Percentiles rank a stretch among this genome's conserved stretches.
Evolutionary conservation across 2,329 filamentous ascomycete genomes (phyloP).

Genomic region (Aspergillus carbonarius): DNA sequence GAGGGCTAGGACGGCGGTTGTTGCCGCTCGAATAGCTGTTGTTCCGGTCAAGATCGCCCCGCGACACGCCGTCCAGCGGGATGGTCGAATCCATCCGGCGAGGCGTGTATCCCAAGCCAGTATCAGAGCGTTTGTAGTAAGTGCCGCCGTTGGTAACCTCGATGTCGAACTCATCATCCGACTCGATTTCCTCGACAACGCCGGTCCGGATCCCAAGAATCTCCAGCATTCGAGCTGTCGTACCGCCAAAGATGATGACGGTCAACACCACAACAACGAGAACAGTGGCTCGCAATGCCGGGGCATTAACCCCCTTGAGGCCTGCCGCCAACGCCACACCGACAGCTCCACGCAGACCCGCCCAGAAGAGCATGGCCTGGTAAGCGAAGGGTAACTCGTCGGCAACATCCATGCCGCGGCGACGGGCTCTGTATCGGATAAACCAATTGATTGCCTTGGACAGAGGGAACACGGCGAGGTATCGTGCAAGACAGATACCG

Average conservation of each 20-base stretch:
- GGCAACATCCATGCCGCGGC: slow-evolving; percentile 70
- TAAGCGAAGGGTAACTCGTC: slow-evolving; percentile 94
- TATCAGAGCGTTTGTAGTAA: slow-evolving; percentile 77
- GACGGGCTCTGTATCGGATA: slow-evolving; percentile 78
- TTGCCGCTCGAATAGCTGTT: slow-evolving; percentile 60
- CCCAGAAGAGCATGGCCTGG: slow-evolving; percentile 99
- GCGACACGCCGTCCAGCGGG: slow-evolving; percentile 50
- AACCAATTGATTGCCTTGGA: slow-evolving; percentile 90
- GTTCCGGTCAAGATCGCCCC: slow-evolving; percentile 30
- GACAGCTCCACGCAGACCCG: slow-evolving; percentile 89
- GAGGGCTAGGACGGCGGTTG: slow-evolving; percentile 53
- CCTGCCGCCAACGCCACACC: slow-evolving; percentile 92
- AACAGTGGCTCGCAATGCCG: slow-evolving; percentile 88
- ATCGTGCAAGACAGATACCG: slow-evolving; percentile 88
- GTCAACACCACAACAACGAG: slow-evolving; percentile 95
- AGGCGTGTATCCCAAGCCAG: slow-evolving; percentile 74
- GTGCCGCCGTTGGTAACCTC: slow-evolving; percentile 70
- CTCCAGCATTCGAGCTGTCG: slow-evolving; percentile 95
- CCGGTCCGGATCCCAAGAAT: slow-evolving; percentile 95
- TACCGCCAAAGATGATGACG: slow-evolving; percentile 98
- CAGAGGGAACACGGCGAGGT: slow-evolving; percentile 91
- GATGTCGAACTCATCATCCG: slow-evolving; percentile 98
- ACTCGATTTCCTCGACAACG: slow-evolving; percentile 94
- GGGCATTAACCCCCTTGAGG: slow-evolving; percentile 76
- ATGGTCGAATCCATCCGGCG: slow-evolving; percentile 62